These are phyloP conservation scores for Aspergillus indologenus DNA, from an alignment of 495 filamentous ascomycete species.

Conservation along the genomic window DNA sequence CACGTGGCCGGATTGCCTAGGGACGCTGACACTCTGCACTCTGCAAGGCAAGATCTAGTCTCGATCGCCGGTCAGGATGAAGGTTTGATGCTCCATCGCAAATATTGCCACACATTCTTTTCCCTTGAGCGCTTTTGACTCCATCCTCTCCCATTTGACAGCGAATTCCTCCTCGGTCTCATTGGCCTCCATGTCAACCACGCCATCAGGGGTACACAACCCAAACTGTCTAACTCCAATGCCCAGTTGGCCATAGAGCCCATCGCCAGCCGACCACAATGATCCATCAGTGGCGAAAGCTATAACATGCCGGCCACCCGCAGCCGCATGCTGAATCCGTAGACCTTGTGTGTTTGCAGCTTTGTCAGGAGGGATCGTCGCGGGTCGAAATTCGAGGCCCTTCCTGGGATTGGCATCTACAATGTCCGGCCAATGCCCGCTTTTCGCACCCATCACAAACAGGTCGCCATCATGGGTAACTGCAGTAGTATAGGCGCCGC, in stretches of 20 bases:
- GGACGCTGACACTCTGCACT: too few relatives aligned
- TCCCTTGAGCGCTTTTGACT: not conserved
- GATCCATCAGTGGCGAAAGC: not conserved
- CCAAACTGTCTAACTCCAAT: constrained; percentile 4
- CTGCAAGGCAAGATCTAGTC: too few relatives aligned
- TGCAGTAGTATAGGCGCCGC: not conserved
- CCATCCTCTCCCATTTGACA: constrained; percentile 1
- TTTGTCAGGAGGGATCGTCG: not conserved
- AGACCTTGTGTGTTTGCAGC: not conserved
- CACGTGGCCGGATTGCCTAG: too few relatives aligned
- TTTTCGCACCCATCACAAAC: not conserved
- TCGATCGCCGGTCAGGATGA: not conserved
- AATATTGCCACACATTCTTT: not conserved
- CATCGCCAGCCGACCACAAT: not conserved
- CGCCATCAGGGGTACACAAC: not conserved
- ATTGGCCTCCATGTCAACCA: not conserved
- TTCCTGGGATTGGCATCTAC: not conserved
- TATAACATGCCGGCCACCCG: not conserved
- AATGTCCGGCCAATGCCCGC: not conserved
- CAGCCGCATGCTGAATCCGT: not conserved
- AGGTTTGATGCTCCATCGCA: not conserved
- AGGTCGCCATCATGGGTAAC: not conserved
- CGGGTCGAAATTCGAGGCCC: not conserved
- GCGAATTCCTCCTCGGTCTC: not conserved
- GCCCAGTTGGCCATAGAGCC: not conserved